phyloP scores from a whole-genome alignment of 257 asterid species.

The Solanum chilense region DNA sequence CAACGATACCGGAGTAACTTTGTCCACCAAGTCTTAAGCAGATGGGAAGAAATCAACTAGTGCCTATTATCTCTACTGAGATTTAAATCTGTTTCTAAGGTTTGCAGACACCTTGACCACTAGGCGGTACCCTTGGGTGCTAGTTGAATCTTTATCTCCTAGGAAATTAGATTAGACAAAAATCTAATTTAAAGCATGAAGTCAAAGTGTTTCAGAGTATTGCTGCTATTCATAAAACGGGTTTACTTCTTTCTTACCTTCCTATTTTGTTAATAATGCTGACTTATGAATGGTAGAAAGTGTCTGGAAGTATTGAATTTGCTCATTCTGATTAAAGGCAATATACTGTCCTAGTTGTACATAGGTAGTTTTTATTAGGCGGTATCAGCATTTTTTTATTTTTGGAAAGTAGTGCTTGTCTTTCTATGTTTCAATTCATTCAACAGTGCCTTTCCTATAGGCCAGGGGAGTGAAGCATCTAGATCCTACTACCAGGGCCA shows the following conservation, averaged over 20 bases:
- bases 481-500: slow-evolving; percentile 75
- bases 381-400: neutral
- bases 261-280: neutral
- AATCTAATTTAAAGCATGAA: neutral
- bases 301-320: neutral
- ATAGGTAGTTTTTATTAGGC: neutral
- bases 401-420: neutral
- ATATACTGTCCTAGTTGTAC: neutral
- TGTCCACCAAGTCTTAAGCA: neutral
- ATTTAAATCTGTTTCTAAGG: neutral
- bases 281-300: neutral
- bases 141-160: neutral
- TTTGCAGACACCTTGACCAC: neutral
- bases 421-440: neutral
- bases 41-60: neutral
- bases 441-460: slow-evolving; percentile 20
- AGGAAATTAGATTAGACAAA: neutral
- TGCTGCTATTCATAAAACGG: neutral
- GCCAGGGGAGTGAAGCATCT: slow-evolving; percentile 61
- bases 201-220: neutral
- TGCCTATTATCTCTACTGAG: neutral
- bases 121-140: neutral
- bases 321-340: neutral
- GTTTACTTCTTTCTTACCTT: neutral
- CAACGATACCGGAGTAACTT: neutral